Evolutionary conservation across 2,329 filamentous ascomycete genomes (phyloP), one percentile per base, ranked within the genome.

Genomic region (Cordyceps cateniannulata): DNA sequence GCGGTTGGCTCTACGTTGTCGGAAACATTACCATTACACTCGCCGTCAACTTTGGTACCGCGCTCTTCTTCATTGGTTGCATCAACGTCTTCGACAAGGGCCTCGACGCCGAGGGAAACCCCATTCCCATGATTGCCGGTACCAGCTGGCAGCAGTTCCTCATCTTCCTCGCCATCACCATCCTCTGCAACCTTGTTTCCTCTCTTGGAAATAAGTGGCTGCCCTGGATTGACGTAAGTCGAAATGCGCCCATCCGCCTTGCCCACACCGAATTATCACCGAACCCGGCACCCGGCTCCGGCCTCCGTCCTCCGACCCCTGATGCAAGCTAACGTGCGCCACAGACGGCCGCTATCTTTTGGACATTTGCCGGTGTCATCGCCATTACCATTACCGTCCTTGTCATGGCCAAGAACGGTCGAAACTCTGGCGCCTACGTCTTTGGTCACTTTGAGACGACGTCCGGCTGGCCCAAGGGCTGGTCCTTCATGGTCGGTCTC

Each of bases 21-120:
- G 90, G 90, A 62, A 92, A 92, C 75, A 87, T 91, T 71, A 91
- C 87, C 65, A 93, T 93, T 66, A 91, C 89, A 0, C 78, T 91
- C n/a, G 83, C 88, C n/a, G 88, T 91, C 70, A 90, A 90, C 76
- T 92, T 91, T 67, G 89, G 88, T 7, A 91, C 89, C 3, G 88
- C 86, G 0, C 83, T 91, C 65, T 81, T 85, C 71, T 72, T 83
- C 62, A 77, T 83, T 60, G 79, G 76, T 16, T 83, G 80, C 68
- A 69, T 85, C 71, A 82, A 84, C 62, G 79, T 85, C 40, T 85
- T 84, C 62, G 75, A 81, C 61, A 72, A 72, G 7, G 70, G 73
- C 32, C 71, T 74, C 12, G 81, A 77, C 47, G 70, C 81, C 60
- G 72, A 72, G 3, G 70, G 73, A 40, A 71, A 74, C 6, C 80